Conservation (phyloP, 2,329 filamentous ascomycete genomes). For the Pseudogymnoascus sp. region DNA sequence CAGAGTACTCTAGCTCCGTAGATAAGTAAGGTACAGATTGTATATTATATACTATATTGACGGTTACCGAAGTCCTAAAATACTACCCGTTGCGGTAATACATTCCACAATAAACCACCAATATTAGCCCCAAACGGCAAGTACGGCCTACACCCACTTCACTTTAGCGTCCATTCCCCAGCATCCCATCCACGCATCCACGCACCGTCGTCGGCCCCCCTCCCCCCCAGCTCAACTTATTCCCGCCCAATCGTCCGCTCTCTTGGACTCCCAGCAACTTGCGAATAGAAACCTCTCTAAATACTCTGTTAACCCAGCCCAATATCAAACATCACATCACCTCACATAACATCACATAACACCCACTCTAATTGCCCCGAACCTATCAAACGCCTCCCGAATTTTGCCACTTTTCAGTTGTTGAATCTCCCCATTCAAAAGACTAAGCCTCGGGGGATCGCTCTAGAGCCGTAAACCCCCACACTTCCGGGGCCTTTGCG, state of each 20-base stretch:
- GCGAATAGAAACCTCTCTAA: not conserved
- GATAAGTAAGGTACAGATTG: too few species aligned
- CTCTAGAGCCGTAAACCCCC: not conserved
- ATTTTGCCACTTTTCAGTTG: not conserved
- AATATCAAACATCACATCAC: not conserved
- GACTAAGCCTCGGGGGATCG: not conserved
- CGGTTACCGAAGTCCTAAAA: not conserved
- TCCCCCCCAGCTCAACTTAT: conserved; percentile 1
- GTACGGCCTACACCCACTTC: not conserved
- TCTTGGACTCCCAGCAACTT: not conserved
- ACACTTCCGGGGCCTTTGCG: not conserved
- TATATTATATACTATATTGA: not conserved
- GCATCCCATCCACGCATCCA: not conserved
- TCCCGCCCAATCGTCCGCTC: not conserved
- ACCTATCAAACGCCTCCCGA: not conserved
- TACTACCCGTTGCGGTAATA: not conserved
- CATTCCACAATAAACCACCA: not conserved
- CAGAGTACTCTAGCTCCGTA: too few species aligned
- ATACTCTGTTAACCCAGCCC: not conserved
- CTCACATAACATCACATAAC: not conserved
- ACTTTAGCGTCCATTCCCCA: not conserved
- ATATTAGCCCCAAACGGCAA: not conserved
- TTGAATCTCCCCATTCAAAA: not conserved
- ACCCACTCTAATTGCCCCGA: not conserved
- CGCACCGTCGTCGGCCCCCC: not conserved